These are phyloP conservation scores for Penicillium oxalicum DNA, from an alignment of 2,329 filamentous ascomycete genomes.

Conservation along the genomic window DNA sequence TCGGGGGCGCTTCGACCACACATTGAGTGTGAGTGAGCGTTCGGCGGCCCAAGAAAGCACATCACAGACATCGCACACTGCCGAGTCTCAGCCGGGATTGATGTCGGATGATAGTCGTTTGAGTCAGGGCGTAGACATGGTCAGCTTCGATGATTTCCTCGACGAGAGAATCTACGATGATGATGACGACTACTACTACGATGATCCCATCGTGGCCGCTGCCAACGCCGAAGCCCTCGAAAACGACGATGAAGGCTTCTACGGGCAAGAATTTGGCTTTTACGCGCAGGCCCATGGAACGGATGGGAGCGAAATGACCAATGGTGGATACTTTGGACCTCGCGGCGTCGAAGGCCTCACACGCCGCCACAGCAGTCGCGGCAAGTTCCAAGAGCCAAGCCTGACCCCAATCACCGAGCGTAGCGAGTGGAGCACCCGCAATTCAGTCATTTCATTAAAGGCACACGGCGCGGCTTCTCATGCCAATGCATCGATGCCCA, in stretches of 20 bases:
- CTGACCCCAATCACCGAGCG: constrained; percentile 93
- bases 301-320: constrained; percentile 55
- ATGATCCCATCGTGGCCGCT: constrained; percentile 88
- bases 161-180: constrained; percentile 53
- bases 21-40: constrained; percentile 44
- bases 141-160: constrained; percentile 35
- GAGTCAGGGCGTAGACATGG: constrained; percentile 41
- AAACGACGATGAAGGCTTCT: constrained; percentile 88
- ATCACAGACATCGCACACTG: constrained; percentile 31
- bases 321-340: constrained; percentile 85
- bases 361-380: constrained; percentile 66
- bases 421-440: constrained; percentile 92
- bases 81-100: constrained; percentile 40
- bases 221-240: constrained; percentile 91
- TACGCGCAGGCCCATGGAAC: constrained; percentile 59
- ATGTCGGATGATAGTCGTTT: constrained; percentile 47
- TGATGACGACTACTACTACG: constrained; percentile 63
- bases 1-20: constrained; percentile 67
- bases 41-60: constrained; percentile 33
- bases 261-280: constrained; percentile 94
- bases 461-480: constrained; percentile 42
- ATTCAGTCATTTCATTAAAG: constrained; percentile 73
- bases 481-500: constrained; percentile 53
- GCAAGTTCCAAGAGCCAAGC: constrained; percentile 77
- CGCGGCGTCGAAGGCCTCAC: constrained; percentile 57